These are phyloP conservation scores for Ceratocystis alfenasii DNA, from an alignment of 2,329 filamentous ascomycete genomes.

Conservation along the genomic window DNA sequence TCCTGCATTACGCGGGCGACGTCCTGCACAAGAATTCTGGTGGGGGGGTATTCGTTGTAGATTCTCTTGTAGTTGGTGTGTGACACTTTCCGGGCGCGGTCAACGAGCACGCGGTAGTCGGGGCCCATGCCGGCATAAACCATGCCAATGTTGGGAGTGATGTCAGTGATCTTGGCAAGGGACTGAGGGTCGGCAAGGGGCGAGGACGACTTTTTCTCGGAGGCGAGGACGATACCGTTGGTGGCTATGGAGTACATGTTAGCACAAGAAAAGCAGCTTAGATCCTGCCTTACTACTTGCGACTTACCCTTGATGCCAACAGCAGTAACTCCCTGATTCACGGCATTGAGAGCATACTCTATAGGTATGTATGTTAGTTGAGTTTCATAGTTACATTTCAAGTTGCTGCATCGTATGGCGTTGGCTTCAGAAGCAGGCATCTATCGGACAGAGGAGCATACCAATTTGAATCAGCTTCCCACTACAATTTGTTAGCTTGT, in stretches of 20 bases:
- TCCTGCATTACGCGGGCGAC: slow-evolving; percentile 97
- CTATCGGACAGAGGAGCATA: slow-evolving; percentile 25
- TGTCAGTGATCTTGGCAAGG: slow-evolving; percentile 90
- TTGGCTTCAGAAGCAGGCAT: neutral
- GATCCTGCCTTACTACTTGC: neutral
- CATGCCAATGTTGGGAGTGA: slow-evolving; percentile 99
- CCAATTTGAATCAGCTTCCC: slow-evolving; percentile 99
- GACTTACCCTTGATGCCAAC: slow-evolving; percentile 87
- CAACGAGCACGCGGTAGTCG: slow-evolving; percentile 93
- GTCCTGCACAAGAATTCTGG: slow-evolving; percentile 96
- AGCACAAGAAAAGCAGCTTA: slow-evolving; percentile 21
- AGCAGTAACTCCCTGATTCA: slow-evolving; percentile 97
- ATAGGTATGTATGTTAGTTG: neutral
- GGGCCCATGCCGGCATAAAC: slow-evolving; percentile 99
- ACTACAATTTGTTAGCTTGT: slow-evolving; percentile 42
- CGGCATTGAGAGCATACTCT: slow-evolving; percentile 99
- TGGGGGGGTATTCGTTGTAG: slow-evolving; percentile 99
- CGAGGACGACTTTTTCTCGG: slow-evolving; percentile 98
- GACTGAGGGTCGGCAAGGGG: slow-evolving; percentile 92
- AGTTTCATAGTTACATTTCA: neutral
- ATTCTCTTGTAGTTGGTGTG: slow-evolving; percentile 99
- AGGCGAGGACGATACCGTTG: slow-evolving; percentile 96
- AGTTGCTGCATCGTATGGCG: neutral
- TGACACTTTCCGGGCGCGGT: slow-evolving; percentile 95
- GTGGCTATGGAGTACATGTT: slow-evolving; percentile 51